Percentiles rank a stretch among this genome's conserved stretches.
These are phyloP conservation scores for Mycosphaerella sp. DNA, from an alignment of 2,329 filamentous ascomycete genomes.

Conservation along the genomic window DNA sequence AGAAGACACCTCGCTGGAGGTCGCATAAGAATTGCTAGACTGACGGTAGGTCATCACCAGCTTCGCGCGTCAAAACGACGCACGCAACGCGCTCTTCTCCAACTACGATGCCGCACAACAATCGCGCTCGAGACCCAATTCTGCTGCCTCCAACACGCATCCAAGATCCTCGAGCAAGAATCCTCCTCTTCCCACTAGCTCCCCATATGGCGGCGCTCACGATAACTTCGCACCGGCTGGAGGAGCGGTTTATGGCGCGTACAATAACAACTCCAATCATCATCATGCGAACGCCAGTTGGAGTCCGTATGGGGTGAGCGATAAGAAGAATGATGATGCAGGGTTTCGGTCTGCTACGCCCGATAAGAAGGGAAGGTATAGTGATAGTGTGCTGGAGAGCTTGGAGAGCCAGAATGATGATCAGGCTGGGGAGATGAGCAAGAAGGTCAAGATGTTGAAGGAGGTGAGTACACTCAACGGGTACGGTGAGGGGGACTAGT, in stretches of 20 bases:
- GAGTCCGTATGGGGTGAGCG: slow-evolving; percentile 1
- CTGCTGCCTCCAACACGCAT: slow-evolving; percentile 27
- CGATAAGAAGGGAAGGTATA: slow-evolving; percentile 74
- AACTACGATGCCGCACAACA: slow-evolving; percentile 32
- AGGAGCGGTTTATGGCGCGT: slow-evolving; percentile 28
- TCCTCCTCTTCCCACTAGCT: slow-evolving; percentile 19
- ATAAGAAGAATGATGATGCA: slow-evolving; percentile 17
- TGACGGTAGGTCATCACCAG: slow-evolving; percentile 8
- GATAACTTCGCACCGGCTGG: slow-evolving; percentile 16
- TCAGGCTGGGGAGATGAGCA: slow-evolving; percentile 82
- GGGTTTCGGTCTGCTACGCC: slow-evolving; percentile 42
- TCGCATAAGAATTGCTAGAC: too few relatives aligned
- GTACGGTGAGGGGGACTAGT: too few relatives aligned
- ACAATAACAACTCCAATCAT: slow-evolving; percentile 17
- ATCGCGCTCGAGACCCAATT: slow-evolving; percentile 29
- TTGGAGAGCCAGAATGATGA: slow-evolving; percentile 93
- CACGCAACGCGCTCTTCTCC: slow-evolving; percentile 39
- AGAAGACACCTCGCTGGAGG: too few relatives aligned
- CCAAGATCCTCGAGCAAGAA: slow-evolving; percentile 22
- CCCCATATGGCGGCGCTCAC: slow-evolving; percentile 20
- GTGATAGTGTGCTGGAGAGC: slow-evolving; percentile 82
- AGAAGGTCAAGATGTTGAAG: slow-evolving; percentile 85
- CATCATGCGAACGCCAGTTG: slow-evolving; percentile 26
- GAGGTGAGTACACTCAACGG: slow-evolving; percentile 54
- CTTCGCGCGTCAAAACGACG: slow-evolving; percentile 26